Percentiles rank a stretch among this genome's conserved stretches.
These are phyloP conservation scores for Arthroderma sp. DNA, from an alignment of 2,329 filamentous ascomycete species.

Conservation along the genomic window DNA sequence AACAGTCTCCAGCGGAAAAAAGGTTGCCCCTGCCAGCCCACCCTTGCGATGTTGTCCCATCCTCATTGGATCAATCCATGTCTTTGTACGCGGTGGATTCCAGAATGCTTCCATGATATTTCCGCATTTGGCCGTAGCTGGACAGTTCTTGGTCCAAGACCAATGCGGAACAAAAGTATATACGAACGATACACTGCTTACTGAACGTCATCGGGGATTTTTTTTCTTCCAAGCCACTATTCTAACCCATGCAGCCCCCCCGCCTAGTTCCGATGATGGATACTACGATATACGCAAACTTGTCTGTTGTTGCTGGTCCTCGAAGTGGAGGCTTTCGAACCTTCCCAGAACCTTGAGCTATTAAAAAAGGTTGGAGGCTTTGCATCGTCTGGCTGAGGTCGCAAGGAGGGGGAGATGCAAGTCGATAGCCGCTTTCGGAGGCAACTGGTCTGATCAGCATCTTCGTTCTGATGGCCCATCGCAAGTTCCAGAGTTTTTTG, in stretches of 20 bases:
- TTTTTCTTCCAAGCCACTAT: background rate
- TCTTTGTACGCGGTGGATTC: background rate
- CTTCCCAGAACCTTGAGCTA: constrained; percentile 1
- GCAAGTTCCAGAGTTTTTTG: too few relatives aligned
- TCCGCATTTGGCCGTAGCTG: constrained; percentile 6
- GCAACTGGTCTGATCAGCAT: background rate
- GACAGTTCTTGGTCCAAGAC: background rate
- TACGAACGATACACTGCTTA: background rate
- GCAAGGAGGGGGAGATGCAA: background rate
- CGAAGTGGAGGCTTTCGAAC: background rate
- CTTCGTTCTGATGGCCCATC: too few relatives aligned
- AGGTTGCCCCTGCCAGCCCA: background rate
- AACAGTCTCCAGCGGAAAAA: background rate
- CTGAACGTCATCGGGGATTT: constrained; percentile 4
- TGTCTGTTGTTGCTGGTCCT: background rate
- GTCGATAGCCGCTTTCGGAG: constrained; percentile 3
- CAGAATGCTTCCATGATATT: constrained; percentile 7
- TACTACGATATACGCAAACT: background rate
- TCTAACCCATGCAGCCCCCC: background rate
- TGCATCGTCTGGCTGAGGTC: background rate
- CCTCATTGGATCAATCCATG: background rate
- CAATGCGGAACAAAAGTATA: background rate
- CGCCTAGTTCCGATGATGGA: constrained; percentile 1
- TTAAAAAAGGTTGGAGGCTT: constrained; percentile 1
- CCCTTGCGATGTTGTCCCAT: background rate